Base-by-base conservation (phyloP, 306 rosid species). In the Prunus mira region DNA sequence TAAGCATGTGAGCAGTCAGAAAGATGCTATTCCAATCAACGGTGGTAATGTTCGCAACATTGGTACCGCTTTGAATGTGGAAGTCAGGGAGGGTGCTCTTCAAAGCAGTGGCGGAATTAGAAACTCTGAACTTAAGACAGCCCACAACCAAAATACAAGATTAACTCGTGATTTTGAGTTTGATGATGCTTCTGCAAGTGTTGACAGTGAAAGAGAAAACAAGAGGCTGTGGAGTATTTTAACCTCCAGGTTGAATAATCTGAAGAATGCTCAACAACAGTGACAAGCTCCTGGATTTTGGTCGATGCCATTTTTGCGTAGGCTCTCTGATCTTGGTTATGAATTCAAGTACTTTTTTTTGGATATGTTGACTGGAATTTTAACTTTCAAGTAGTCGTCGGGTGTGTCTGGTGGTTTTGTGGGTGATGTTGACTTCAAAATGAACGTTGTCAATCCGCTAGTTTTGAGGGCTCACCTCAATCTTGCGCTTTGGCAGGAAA, bases 181-280 rank as follows among this genome's bases (percentile, higher is more conserved):
- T 38, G 52, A 28, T 12, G 55, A 9, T 57, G 49, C 58, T 57
- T 6, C 28, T 45, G 55, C 65, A 24, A 41, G 3, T 24, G 54
- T 20, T 24, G 77, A 73, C 10, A 9, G n/a, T 15, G 7, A 17
- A 18, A 73, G 25, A 60, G 68, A 58, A 24, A 73, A 60, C 45
- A 24, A 43, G 77, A 73, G 45, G 56, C 68, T 45, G 3, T 73
- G 77, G 77, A 6, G 27, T 17, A 17, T 17, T 45, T 14, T 73
- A 12, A 73, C 67, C 0, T 7, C 46, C 34, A 45, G 25, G 63
- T 25, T 73, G 77, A n/a, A 25, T 45, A 18, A 1, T 17, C 18
- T 58, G 65, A 60, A n/a, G 77, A 25, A 27, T 24, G 76, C 52
- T 38, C 22, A 72, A 17, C 43, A 10, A 43, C 56, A 24, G 9